These are phyloP conservation scores for Globisporangium uncinulatum DNA, from an alignment of 352 stramenopile genomes.

Conservation along the genomic window DNA sequence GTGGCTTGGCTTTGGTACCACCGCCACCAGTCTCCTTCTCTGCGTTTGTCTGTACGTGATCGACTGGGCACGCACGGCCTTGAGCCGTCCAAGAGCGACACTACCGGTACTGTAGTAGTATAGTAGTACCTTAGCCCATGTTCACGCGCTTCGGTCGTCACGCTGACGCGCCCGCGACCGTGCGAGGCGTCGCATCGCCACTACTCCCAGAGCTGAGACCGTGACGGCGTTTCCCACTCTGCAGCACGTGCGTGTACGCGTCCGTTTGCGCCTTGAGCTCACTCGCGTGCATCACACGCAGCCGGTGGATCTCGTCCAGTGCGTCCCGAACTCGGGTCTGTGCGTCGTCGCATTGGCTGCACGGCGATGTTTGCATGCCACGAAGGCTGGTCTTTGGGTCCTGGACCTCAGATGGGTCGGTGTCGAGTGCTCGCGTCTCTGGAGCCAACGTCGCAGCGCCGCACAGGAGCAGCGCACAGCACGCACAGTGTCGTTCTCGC, in stretches of 20 bases:
- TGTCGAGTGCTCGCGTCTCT: not conserved
- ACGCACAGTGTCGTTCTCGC: not conserved
- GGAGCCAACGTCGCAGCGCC: not conserved
- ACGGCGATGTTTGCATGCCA: not conserved
- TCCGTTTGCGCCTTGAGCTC: constrained; percentile 7
- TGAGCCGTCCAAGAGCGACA: no score
- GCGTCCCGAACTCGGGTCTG: not conserved
- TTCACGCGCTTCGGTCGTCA: no score
- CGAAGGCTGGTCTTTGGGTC: no score
- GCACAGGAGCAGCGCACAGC: not conserved
- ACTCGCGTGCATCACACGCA: constrained; percentile 3
- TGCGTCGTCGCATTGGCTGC: not conserved
- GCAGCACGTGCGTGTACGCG: constrained; percentile 4
- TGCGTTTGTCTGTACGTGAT: no score
- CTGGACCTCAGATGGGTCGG: not conserved
- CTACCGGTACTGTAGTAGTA: no score
- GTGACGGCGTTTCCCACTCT: not conserved
- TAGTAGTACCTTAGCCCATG: no score
- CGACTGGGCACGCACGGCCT: no score
- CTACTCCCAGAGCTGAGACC: no score
- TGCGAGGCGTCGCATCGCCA: no score
- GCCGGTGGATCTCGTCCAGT: constrained; percentile 1
- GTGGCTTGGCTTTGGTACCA: no score
- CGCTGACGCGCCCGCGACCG: no score
- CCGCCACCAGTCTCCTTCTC: no score